Base-by-base conservation (phyloP, 257 asterid species). In the Solanum arcanum region DNA sequence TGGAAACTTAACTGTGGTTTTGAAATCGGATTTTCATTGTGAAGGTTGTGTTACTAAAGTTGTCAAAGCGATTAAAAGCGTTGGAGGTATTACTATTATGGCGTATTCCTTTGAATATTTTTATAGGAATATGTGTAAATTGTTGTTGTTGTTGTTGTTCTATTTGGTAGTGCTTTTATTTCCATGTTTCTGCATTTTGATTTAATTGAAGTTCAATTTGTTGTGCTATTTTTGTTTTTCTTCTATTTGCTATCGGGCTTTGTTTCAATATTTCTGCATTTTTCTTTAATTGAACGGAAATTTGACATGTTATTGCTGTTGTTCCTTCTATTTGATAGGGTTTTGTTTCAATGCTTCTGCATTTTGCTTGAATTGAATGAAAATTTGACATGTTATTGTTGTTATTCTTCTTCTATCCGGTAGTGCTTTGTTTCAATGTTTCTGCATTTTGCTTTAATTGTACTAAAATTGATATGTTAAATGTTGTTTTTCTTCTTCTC, bases 41-140 rank as follows among this genome's bases (percentile, higher is more conserved):
- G 97, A 94, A 3, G 99, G 99, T 84, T 96, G 99, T 86, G 95
- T 93, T 33, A 83, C 92, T 23, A 96, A 96, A 86, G 83, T 94
- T 49, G 84, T 93, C 6, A 96, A 94, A 56, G 49, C 72, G 87
- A 90, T 94, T 56, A 96, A 95, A 75, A 90, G 93, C 21, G 83
- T 91, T 29, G 92, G 88, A 33, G 99, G 99, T 96, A 91, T 23
- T 23, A 4, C 21, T 21, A 27, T 29, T 47, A 29, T 80, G 44
- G 10, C 60, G 0, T 62, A 35, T n/a, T 59, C 76, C 33, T 15
- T 14, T 62, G 14, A 11, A 33, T 83, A 52, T 73, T 60, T 13
- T 13, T 14, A 59, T 23, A 20, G n/a, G 21, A 59, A 20, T 56
- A 56, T 59, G 9, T 18, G 7, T 46, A 64, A 11, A 14, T 62